Evolutionary conservation across 106 monocot genomes (phyloP), one percentile per base, ranked within the genome.

Genomic region (Ottelia alismoides): DNA sequence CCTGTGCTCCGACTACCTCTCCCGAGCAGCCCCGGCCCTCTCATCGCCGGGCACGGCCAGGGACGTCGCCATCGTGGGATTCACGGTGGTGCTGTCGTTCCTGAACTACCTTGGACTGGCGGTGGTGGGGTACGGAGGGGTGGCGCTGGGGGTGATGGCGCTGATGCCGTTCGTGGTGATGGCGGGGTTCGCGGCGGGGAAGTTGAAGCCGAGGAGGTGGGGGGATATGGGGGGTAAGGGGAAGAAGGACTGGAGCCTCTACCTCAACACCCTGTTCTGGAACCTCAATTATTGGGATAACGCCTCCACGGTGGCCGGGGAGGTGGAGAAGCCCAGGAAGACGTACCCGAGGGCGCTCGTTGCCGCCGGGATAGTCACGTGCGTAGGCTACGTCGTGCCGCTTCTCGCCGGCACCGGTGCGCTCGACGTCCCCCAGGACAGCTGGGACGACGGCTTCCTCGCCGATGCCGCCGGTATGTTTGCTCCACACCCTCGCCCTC

Each of bases 211-310:
- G 35, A 17, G 25, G 35, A 61, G 85, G 47, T 92, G 91, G 91
- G 14, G 2, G 40, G 17, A 12, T 1, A 22, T 20, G 18, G 58
- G 49, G 48, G 31, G 3, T n/a, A 25, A 30, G 55, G 67, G 43
- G 30, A 20, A 20, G 52, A 50, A 65, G 23, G 75, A 93, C 22
- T 87, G 83, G 92, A 75, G 78, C 43, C 65, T 75, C 7, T 93
- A 67, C 70, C 73, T 93, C 64, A 87, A 93, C 58, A 80, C 75
- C 1, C 47, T 93, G 47, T 87, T 93, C 29, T 93, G 87, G 92
- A 93, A 93, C 40, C 59, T 87, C 9, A 87, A 87, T 32, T 87
- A 76, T 32, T 87, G 87, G 83, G 87, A 93, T 56, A 93, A 78
- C 53, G 87, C 72, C 53, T 88, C 83, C 72, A 80, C 87, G 44